Percentiles rank a stretch among this genome's conserved stretches.
These are phyloP conservation scores for Geranium brycei DNA, from an alignment of 345 rosid genomes.

Conservation along the genomic window DNA sequence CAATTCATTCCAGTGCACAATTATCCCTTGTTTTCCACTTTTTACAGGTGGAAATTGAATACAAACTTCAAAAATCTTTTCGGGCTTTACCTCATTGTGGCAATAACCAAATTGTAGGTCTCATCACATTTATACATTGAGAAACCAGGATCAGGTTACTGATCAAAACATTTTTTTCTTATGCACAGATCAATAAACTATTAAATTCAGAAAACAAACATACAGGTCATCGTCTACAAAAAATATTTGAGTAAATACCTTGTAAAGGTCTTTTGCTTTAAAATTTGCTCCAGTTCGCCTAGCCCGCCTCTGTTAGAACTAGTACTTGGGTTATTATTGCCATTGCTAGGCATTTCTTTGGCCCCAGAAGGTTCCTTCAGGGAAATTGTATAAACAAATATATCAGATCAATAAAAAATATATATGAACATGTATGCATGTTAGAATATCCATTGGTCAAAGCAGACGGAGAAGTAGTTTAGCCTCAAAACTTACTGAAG, in stretches of 20 bases:
- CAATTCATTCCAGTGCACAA: no score
- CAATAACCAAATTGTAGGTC: neutral
- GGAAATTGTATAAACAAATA: constrained; percentile 15
- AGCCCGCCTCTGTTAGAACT: constrained; percentile 22
- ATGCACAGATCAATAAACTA: neutral
- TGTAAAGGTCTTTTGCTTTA: constrained; percentile 66
- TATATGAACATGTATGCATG: neutral
- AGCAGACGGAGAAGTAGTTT: neutral
- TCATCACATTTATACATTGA: neutral
- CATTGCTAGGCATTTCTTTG: constrained; percentile 19
- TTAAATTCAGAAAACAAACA: neutral
- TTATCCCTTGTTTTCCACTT: no score
- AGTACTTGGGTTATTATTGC: constrained; percentile 15
- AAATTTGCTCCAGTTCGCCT: constrained; percentile 37
- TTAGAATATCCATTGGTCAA: neutral
- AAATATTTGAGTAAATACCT: constrained; percentile 23
- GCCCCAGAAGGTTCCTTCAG: constrained; percentile 20
- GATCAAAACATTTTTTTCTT: neutral
- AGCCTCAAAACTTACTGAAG: constrained; percentile 23
- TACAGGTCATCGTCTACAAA: neutral
- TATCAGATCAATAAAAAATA: constrained; percentile 4
- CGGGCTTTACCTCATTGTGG: neutral
- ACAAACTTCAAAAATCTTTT: no score
- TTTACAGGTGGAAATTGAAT: no score
- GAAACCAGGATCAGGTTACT: neutral